Evolutionary conservation across 805 yeast species (phyloP).

Genomic region (Blastobotrys americana): DNA sequence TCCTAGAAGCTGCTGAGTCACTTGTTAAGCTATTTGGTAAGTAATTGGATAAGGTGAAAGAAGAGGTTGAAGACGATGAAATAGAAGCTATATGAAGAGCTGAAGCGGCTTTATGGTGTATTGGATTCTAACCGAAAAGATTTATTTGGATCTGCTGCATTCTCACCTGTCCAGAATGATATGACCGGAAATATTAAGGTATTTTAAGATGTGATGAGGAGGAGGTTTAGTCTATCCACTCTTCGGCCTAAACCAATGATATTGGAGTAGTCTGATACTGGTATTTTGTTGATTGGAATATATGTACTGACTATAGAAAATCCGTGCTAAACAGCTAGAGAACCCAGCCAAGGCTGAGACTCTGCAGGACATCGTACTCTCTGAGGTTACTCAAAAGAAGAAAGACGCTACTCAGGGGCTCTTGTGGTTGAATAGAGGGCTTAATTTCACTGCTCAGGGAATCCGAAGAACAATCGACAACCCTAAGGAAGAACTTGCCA

Average conservation of each 20-base stretch:
- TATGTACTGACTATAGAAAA: conserved; percentile 37
- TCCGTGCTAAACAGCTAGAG: conserved; percentile 56
- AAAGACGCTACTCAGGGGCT: conserved; percentile 87
- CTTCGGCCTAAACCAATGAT: neutral
- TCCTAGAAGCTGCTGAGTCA: conserved; percentile 78
- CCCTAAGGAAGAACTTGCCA: conserved; percentile 57
- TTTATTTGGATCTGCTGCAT: conserved; percentile 77
- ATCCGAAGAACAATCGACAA: conserved; percentile 69
- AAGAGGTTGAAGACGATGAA: no score
- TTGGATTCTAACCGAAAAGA: conserved; percentile 39
- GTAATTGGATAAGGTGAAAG: no score
- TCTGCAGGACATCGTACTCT: conserved; percentile 66
- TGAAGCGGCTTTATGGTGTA: no score
- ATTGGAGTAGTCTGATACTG: no score
- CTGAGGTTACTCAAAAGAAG: conserved; percentile 58
- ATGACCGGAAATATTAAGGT: conserved; percentile 74
- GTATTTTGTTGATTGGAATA: no score
- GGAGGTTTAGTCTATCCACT: no score
- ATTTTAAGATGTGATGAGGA: conserved; percentile 4
- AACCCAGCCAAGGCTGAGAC: conserved; percentile 60
- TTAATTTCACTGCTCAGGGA: conserved; percentile 85
- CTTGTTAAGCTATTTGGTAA: conserved; percentile 69
- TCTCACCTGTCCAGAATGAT: conserved; percentile 76
- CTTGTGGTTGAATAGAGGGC: conserved; percentile 74
- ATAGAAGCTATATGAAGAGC: neutral